phyloP scores from a whole-genome alignment of 2,329 filamentous ascomycete genomes.

The Beauveria brongniartii region DNA sequence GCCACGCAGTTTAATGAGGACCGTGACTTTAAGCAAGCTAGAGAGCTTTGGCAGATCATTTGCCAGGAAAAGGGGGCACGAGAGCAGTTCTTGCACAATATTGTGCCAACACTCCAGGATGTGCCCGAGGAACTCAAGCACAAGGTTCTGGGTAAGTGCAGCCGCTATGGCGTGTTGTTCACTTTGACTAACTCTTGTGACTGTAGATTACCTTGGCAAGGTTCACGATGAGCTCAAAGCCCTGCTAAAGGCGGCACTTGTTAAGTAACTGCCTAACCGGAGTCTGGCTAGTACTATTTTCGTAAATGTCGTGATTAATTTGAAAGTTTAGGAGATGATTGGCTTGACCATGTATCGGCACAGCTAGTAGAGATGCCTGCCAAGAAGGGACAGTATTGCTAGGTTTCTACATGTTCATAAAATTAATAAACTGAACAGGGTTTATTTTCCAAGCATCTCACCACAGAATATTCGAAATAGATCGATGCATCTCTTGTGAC shows the following conservation, averaged over 20 bases:
- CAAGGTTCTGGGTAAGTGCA: neutral
- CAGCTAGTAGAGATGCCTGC: too few species aligned
- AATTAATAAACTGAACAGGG: too few species aligned
- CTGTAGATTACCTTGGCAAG: neutral
- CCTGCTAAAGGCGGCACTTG: neutral
- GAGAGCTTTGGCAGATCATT: conserved; percentile 18
- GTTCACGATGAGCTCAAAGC: neutral
- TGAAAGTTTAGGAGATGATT: too few species aligned
- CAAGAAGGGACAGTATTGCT: too few species aligned
- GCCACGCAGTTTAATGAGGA: conserved; percentile 13
- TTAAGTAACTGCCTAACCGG: neutral
- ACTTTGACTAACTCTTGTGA: neutral
- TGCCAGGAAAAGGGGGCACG: conserved; percentile 14
- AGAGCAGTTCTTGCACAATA: conserved; percentile 17
- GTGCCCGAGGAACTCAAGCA: conserved; percentile 14
- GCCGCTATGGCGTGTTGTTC: neutral
- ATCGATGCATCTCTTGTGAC: too few species aligned
- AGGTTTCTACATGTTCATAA: too few species aligned
- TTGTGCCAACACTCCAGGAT: conserved; percentile 15
- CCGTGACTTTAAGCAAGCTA: conserved; percentile 18
- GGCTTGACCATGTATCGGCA: too few species aligned
- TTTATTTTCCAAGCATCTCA: too few species aligned
- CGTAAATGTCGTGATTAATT: too few species aligned
- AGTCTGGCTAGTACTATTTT: too few species aligned
- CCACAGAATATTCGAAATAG: too few species aligned